phyloP scores from a whole-genome alignment of 352 stramenopile species.

The Hyaloperonospora arabidopsidis region DNA sequence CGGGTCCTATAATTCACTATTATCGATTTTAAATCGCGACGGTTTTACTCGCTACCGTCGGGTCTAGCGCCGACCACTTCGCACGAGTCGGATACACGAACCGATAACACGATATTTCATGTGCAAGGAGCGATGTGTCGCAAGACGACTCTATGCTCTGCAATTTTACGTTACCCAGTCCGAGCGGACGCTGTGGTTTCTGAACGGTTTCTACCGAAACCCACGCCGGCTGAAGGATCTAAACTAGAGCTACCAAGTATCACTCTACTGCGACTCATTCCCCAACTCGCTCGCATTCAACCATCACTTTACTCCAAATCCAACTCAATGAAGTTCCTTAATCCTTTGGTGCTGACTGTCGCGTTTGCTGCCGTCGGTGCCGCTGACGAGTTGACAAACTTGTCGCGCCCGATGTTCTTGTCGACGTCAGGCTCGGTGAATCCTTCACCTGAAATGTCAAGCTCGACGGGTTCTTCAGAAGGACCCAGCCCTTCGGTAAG shows the following conservation, averaged over 20 bases:
- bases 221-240: slow-evolving; percentile 2
- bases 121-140: background rate
- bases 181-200: background rate
- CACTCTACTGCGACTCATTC: slow-evolving; percentile 11
- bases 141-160: background rate
- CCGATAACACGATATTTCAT: slow-evolving; percentile 1
- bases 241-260: background rate
- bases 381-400: slow-evolving; percentile 6
- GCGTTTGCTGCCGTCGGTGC: slow-evolving; percentile 11
- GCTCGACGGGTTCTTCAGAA: slow-evolving; percentile 5
- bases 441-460: no score
- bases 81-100: background rate
- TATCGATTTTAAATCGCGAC: no score
- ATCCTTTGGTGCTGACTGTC: slow-evolving; percentile 24
- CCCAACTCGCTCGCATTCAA: slow-evolving; percentile 13
- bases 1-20: no score
- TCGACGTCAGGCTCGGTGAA: background rate
- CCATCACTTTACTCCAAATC: slow-evolving; percentile 1
- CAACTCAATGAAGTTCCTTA: slow-evolving; percentile 31
- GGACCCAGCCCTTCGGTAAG: slow-evolving; percentile 3
- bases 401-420: slow-evolving; percentile 2
- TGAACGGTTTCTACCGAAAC: slow-evolving; percentile 6
- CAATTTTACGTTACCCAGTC: background rate
- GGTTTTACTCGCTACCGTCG: background rate
- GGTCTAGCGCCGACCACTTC: background rate